phyloP scores from a whole-genome alignment of 2,329 filamentous ascomycete species.

The Colletotrichum plurivorum region DNA sequence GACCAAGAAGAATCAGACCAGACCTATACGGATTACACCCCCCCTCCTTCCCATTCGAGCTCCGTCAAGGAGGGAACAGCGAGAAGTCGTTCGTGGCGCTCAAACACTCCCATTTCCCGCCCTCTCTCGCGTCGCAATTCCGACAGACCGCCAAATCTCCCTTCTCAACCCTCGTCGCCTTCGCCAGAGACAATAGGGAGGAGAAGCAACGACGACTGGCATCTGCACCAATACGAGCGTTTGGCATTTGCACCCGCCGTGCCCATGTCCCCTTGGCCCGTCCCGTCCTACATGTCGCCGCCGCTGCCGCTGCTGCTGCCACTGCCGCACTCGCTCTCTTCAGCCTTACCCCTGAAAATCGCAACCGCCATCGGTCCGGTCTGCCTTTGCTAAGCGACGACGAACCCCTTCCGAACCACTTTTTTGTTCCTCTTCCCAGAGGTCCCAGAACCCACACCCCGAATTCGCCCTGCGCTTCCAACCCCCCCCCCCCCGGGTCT shows the following conservation, averaged over 20 bases:
- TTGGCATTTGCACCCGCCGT: not conserved
- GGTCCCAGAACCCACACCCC: conserved; percentile 28
- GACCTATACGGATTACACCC: not conserved
- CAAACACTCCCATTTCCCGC: conserved; percentile 18
- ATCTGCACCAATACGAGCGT: not conserved
- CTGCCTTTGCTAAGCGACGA: conserved; percentile 38
- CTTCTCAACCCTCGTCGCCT: conserved; percentile 25
- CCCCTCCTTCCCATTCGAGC: conserved; percentile 2
- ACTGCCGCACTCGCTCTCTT: conserved; percentile 16
- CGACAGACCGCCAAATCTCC: conserved; percentile 24
- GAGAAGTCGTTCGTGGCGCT: conserved; percentile 5
- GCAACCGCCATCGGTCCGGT: conserved; percentile 28
- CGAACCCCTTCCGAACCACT: conserved; percentile 37
- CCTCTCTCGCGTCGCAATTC: conserved; percentile 13
- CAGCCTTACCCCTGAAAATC: conserved; percentile 41
- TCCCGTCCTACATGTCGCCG: conserved; percentile 39
- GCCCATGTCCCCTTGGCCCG: conserved; percentile 34
- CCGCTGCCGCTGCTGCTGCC: conserved; percentile 23
- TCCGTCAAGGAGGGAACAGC: conserved; percentile 5
- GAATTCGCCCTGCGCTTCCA: conserved; percentile 30
- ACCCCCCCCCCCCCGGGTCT: conserved; percentile 21
- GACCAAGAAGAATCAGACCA: conserved; percentile 4
- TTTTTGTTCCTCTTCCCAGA: conserved; percentile 31
- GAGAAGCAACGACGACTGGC: not conserved
- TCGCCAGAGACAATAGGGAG: not conserved